Evolutionary conservation across 2,329 filamentous ascomycete genomes (phyloP), one percentile per base, ranked within the genome.

Genomic region (Teratosphaeriaceae sp.): DNA sequence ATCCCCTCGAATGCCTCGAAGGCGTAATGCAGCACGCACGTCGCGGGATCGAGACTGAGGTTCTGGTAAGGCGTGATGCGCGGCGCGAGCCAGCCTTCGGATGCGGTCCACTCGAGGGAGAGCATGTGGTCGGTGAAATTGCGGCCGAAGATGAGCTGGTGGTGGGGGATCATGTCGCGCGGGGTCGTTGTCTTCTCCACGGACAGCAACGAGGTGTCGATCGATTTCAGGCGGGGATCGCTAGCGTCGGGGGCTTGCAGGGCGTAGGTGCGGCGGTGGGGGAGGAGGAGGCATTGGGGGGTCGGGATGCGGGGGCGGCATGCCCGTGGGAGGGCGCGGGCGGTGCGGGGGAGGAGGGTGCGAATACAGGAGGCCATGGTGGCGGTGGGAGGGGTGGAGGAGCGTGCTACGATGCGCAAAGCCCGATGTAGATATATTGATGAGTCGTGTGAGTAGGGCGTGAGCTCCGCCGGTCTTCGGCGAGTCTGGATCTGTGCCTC

Each of bases 121-220:
- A 97, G 82, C 90, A 98, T 97, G 71, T 97, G 92, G 72, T 98
- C 92, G 58, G 92, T 95, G 67, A 98, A 98, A 38, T 82, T 84
- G 53, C 79, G 79, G 51, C 92, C 92, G 66, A 98, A 98, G 51
- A 97, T 74, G 43, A 98, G 80, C 50, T 94, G 81, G 62, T 90
- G 78, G 12, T 85, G 79, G 42, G 88, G 82, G 49, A 76, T 73
- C 43, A 90, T 72, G 22, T 76, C 64, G 67, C 90, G 92, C 9
- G 90, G 92, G 3, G 75, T 79, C 6, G 73, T 76, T 1, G 86
- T 94, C 68, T 82, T 80, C 46, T 80, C 81, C 59, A 96, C 74
- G 38, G 74, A 72, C 47, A 97, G 78, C 66, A 83, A 84, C 29
- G 80, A 76, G n/a, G 84, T 70, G 65, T 97, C 87, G 52, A 97